Evolutionary conservation across 2,329 filamentous ascomycete genomes (phyloP).

Genomic region (Aspergillus neotritici): DNA sequence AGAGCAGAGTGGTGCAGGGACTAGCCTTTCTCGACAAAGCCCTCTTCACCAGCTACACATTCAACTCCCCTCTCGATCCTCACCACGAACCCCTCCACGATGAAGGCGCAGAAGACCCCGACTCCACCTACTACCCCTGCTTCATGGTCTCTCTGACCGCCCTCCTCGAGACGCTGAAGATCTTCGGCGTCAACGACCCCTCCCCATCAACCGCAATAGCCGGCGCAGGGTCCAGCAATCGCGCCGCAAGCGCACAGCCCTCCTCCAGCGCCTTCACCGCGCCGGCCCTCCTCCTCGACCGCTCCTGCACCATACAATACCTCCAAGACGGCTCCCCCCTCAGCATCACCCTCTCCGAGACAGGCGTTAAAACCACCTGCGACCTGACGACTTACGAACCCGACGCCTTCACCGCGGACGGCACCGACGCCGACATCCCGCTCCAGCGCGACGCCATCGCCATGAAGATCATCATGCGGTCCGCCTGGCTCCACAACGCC

Average conservation of each 20-base stretch:
- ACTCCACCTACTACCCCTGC: conserved; percentile 48
- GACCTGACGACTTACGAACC: conserved; percentile 83
- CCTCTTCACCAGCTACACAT: conserved; percentile 80
- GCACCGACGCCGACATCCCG: conserved; percentile 60
- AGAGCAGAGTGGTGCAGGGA: conserved; percentile 85
- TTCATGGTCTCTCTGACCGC: conserved; percentile 86
- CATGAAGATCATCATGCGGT: conserved; percentile 93
- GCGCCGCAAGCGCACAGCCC: conserved; percentile 27
- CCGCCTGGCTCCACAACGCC: conserved; percentile 47
- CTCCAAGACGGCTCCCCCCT: conserved; percentile 68
- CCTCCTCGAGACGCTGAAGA: conserved; percentile 88
- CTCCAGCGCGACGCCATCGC: conserved; percentile 73
- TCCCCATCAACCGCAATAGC: conserved; percentile 26
- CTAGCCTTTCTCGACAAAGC: conserved; percentile 80
- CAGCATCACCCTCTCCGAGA: conserved; percentile 78
- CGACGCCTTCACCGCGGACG: conserved; percentile 47
- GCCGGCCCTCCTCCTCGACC: conserved; percentile 74
- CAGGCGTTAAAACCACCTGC: conserved; percentile 81
- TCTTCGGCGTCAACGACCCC: conserved; percentile 73
- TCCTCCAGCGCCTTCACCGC: conserved; percentile 70
- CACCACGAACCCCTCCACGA: conserved; percentile 17
- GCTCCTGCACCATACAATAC: conserved; percentile 81
- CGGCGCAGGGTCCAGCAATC: conserved; percentile 13
- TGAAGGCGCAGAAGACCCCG: conserved; percentile 36
- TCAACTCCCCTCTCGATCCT: conserved; percentile 47